Base-by-base conservation (phyloP, 1,284 basidiomycete genomes). In the Sutorius eximius region DNA sequence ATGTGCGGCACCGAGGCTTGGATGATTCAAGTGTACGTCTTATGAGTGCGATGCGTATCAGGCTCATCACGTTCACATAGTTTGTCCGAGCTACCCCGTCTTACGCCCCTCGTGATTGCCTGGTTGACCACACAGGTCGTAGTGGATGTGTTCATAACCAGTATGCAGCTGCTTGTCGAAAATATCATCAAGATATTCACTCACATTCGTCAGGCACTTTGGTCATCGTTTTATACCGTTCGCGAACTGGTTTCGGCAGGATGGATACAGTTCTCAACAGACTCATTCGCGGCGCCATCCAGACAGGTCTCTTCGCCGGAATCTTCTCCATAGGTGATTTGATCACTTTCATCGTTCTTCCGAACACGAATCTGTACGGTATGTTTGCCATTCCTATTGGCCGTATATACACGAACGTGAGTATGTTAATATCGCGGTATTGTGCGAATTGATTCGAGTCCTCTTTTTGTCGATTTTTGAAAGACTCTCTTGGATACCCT, bases 251-350 rank as follows among this genome's bases (percentile, higher is more conserved):
- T 22, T 76, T 77, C 65, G 66, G 64, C 29, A 71, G 61, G 50
- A 81, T 75, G 6, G 77, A 81, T 49, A 74, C 69, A 0, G 70
- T 78, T 32, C 71, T 81, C 49, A 73, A 77, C 54, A 71, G 74
- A 37, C 67, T 80, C 6, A 79, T 78, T 55, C 72, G 77, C 22
- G 76, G 76, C 22, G 76, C 77, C 11, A 62, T 81, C 20, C 78
- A 78, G 54, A 80, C 78, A 3, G 73, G 71, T 30, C 58, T 80
- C 6, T 79, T 80, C 49, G 73, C 72, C 3, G 72, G 70, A 0
- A 66, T 79, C 10, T 80, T 80, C 55, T 74, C 77, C 9, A 48
- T 78, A 18, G 73, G 68, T 4, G 75, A 77, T 55, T 57, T 79
- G 45, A 70, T 77, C 53, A 71, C 73, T 11, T 80, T 79, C 62